Evolutionary conservation across 345 rosid genomes (phyloP).

Genomic region (Salix udensis): DNA sequence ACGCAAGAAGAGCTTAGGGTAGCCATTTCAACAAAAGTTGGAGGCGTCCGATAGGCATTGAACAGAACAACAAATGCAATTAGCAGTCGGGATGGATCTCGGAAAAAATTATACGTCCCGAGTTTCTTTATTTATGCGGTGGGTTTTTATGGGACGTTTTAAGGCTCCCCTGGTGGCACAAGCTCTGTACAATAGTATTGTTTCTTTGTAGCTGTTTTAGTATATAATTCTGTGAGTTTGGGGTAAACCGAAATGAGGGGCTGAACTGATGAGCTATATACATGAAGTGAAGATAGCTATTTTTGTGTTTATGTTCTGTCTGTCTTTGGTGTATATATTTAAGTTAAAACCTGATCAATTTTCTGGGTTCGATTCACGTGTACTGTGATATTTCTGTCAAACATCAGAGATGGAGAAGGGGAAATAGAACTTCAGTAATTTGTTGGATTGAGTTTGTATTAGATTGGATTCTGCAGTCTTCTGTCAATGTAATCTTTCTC

Average conservation of each 20-base stretch:
- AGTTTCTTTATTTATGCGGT: conserved; percentile 10
- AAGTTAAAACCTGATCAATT: conserved; percentile 16
- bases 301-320: conserved; percentile 11
- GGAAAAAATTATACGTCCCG: conserved; percentile 1
- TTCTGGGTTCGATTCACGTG: conserved; percentile 6
- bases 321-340: conserved; percentile 28
- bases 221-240: conserved; percentile 10
- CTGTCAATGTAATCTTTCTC: not conserved
- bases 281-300: conserved; percentile 19
- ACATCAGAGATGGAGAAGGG: not conserved
- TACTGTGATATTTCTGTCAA: not conserved
- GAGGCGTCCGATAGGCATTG: conserved; percentile 26
- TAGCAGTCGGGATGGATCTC: conserved; percentile 17
- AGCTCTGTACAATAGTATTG: conserved; percentile 34
- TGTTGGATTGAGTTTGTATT: not conserved
- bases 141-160: conserved; percentile 40
- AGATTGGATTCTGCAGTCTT: not conserved
- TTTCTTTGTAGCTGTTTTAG: conserved; percentile 20
- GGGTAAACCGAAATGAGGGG: conserved; percentile 15
- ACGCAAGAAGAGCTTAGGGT: conserved; percentile 75
- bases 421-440: not conserved
- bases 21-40: conserved; percentile 59
- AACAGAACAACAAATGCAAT: not conserved
- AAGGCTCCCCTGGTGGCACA: conserved; percentile 32
- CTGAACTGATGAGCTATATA: conserved; percentile 15